phyloP scores from a whole-genome alignment of 2,329 filamentous ascomycete species.

The Aspergillus tamarii region DNA sequence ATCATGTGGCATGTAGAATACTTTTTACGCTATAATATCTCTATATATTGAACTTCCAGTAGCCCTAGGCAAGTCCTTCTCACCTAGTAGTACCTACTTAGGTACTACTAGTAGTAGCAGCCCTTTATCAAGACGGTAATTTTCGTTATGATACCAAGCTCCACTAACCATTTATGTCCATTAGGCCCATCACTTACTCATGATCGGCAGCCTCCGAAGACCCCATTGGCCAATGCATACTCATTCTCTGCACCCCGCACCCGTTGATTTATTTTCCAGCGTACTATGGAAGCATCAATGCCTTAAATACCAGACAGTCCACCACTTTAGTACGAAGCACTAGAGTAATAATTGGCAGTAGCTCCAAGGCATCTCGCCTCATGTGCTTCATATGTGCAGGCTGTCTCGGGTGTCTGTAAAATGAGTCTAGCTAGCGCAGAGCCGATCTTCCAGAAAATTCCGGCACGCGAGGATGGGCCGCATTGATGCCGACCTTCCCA shows the following conservation, averaged over 20 bases:
- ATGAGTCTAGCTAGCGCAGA: neutral
- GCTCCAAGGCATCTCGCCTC: neutral
- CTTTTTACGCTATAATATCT: neutral
- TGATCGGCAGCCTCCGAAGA: conserved; percentile 14
- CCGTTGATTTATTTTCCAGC: conserved; percentile 8
- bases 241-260: conserved; percentile 21
- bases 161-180: neutral
- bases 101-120: neutral
- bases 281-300: conserved; percentile 3
- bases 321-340: no score
- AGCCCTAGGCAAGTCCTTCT: no score
- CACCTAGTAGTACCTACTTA: neutral
- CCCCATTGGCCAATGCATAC: conserved; percentile 19
- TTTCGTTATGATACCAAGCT: neutral
- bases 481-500: neutral
- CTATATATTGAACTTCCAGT: neutral
- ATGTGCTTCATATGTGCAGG: neutral
- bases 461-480: neutral
- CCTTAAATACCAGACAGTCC: neutral
- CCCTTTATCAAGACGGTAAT: conserved; percentile 1
- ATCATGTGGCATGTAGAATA: neutral
- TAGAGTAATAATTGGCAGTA: neutral
- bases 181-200: conserved; percentile 6
- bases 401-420: neutral
- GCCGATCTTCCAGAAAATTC: neutral